These are phyloP conservation scores for Durotheca rogersii DNA, from an alignment of 495 filamentous ascomycete species.

Conservation along the genomic window DNA sequence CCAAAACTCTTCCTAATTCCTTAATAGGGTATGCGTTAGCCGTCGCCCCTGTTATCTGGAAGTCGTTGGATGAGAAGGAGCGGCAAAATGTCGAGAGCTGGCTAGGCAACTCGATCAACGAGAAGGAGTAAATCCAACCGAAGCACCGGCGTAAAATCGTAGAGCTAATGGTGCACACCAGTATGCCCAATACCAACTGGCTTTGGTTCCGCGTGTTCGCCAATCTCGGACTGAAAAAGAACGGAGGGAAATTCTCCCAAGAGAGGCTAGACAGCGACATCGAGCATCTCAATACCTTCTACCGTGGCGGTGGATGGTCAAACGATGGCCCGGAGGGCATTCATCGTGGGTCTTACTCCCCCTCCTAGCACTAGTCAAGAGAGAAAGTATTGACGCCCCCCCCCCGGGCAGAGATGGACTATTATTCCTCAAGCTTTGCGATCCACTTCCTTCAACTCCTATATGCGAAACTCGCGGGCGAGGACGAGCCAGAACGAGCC, in stretches of 20 bases:
- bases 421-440: slow-evolving; percentile 78
- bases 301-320: slow-evolving; percentile 75
- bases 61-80: slow-evolving; percentile 58
- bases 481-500: slow-evolving; percentile 65
- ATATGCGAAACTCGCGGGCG: slow-evolving; percentile 70
- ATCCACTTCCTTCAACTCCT: slow-evolving; percentile 77
- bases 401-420: slow-evolving; percentile 65
- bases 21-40: slow-evolving; percentile 56
- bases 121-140: slow-evolving; percentile 54
- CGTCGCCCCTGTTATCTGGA: slow-evolving; percentile 67
- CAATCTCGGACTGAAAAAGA: slow-evolving; percentile 71
- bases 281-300: slow-evolving; percentile 75
- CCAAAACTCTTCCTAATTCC: slow-evolving; percentile 2
- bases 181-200: slow-evolving; percentile 63
- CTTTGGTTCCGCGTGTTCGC: slow-evolving; percentile 84
- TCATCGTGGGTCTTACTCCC: slow-evolving; percentile 47
- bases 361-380: background rate
- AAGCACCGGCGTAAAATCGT: background rate
- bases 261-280: slow-evolving; percentile 70
- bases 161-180: slow-evolving; percentile 22
- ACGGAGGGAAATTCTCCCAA: slow-evolving; percentile 65
- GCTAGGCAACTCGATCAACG: slow-evolving; percentile 71
- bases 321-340: slow-evolving; percentile 76
- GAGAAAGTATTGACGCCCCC: slow-evolving; percentile 3
- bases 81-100: slow-evolving; percentile 63